Conservation (phyloP, 805 yeast species). For the Yarrowia sp. region DNA sequence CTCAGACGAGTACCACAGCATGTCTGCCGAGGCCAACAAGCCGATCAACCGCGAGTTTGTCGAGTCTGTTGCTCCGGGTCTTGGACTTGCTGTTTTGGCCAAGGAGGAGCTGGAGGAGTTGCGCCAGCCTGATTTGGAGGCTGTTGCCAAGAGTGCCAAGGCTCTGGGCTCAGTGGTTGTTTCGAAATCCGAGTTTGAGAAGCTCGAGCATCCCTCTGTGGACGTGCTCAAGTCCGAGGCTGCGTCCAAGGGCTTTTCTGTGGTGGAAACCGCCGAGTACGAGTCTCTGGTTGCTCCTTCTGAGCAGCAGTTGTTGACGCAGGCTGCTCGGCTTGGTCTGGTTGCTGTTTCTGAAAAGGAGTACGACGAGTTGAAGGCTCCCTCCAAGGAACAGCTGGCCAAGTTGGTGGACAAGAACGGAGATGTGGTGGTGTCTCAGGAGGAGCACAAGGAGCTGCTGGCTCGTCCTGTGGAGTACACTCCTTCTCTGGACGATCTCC, state of each 20-base stretch:
- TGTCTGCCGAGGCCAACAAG: slow-evolving; percentile 32
- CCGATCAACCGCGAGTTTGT: slow-evolving; percentile 31
- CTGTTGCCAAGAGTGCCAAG: slow-evolving; percentile 33
- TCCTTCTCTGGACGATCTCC: slow-evolving; percentile 28
- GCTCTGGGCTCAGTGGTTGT: slow-evolving; percentile 35
- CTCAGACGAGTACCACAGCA: slow-evolving; percentile 30
- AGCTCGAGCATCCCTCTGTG: slow-evolving; percentile 9
- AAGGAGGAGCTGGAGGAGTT: slow-evolving; percentile 27
- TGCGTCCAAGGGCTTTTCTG: not conserved
- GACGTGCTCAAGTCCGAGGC: not conserved
- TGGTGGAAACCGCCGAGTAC: not conserved
- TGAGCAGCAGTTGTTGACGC: slow-evolving; percentile 6
- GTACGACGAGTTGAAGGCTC: slow-evolving; percentile 27
- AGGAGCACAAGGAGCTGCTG: not conserved
- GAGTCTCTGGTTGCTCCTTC: not conserved
- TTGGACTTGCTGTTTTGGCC: slow-evolving; percentile 31
- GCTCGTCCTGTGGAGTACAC: slow-evolving; percentile 13
- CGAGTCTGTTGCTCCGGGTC: slow-evolving; percentile 32
- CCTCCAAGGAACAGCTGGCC: not conserved
- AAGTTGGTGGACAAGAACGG: not conserved
- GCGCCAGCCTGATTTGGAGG: slow-evolving; percentile 26
- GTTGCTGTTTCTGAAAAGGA: slow-evolving; percentile 32
- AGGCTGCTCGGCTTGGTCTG: slow-evolving; percentile 31
- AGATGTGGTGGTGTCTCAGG: not conserved
- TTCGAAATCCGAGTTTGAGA: slow-evolving; percentile 27